Evolutionary conservation across 2,329 filamentous ascomycete species (phyloP), one percentile per base, ranked within the genome.

Genomic region (Penicillium occitanis): DNA sequence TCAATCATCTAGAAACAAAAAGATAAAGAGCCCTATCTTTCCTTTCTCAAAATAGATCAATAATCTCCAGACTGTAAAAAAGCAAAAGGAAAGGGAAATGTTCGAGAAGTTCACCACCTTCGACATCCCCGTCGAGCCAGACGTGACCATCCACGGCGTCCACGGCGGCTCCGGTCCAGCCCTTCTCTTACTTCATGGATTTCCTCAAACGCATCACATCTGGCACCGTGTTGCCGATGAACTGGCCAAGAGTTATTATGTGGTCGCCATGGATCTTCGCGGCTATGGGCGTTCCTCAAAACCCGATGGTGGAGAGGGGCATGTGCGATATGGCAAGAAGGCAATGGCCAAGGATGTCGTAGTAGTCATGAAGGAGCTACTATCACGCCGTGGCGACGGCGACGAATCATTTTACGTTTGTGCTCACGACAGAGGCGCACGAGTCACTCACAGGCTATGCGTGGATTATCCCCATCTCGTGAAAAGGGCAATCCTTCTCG

Each of bases 371-470:
- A 40, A 66, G 19, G 44, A 59, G 17, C n/a, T 66, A 22, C 44
- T 19, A 14, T 11, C 22, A 17, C n/a, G 28, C 5, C 50, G 44
- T 28, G 77, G 17, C 51, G 70, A 0, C 74, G 85, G 0, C 79
- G 79, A 7, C 75, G 44, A 69, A 0, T 67, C 72, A 0, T 86
- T 84, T 71, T 83, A 75, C 69, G 74, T 88, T 22, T 84, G 84
- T 65, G 84, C 80, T 0, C 86, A 88, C 70, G 86, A 88, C 71
- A 82, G 86, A 46, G 86, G 86, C 3, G 86, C 83, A 0, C 76
- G 85, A 35, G 81, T 87, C 2, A 79, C 84, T 0, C 86, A 88
- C 68, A 84, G 84, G 65, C 75, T 88, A 0, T 80, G 80, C 44
- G 84, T 86, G 17, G 81, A 84, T 63, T 78, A 81, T 46, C 77